Base-by-base conservation (phyloP, 75 land plant species). In the Adiantum capillusveneris region DNA sequence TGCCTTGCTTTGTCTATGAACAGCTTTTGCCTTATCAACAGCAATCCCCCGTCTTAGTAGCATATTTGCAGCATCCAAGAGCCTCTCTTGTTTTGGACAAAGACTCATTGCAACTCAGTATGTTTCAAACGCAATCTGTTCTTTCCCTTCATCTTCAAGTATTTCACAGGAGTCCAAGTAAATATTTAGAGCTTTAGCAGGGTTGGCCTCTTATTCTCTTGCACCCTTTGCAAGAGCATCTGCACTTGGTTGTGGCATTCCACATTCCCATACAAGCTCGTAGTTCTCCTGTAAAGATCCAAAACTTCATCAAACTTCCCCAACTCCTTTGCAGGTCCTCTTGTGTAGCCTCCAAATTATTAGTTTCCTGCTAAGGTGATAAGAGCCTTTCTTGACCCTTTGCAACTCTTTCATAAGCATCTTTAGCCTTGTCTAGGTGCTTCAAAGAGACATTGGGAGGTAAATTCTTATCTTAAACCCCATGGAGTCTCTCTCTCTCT, bases 301-400 rank as follows among this genome's bases (percentile, higher is more conserved):
- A 78, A 62, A 39, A 85, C 87, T 75, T 94, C 91, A 53, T 57
- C 73, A 81, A 77, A 81, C 19, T 48, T 69, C 0, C 76, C 64
- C 45, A 86, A 68, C 43, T 94, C 98, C 75, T 90, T 89, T 45
- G 98, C 96, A 1, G 84, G 51, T 44, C 66, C 79, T 57, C 81
- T 96, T n/a, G n/a, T 56, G 91, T 91, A 42, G 87, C 68, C 58
- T 94, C 98, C 90, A 89, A 74, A 67, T 86, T 91, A 64, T 94
- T 94, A 19, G 87, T 96, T 61, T 96, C 98, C 72, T 84, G 84
- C 98, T 96, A 94, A 18, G 87, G 96, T n/a, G n/a, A n/a, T n/a
- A n/a, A n/a, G n/a, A n/a, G n/a, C n/a, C n/a, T n/a, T n/a, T n/a
- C n/a, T n/a, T n/a, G n/a, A n/a, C n/a, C n/a, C n/a, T n/a, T n/a